Base-by-base conservation (phyloP, 352 stramenopile species). In the Pythium phragmiticola region DNA sequence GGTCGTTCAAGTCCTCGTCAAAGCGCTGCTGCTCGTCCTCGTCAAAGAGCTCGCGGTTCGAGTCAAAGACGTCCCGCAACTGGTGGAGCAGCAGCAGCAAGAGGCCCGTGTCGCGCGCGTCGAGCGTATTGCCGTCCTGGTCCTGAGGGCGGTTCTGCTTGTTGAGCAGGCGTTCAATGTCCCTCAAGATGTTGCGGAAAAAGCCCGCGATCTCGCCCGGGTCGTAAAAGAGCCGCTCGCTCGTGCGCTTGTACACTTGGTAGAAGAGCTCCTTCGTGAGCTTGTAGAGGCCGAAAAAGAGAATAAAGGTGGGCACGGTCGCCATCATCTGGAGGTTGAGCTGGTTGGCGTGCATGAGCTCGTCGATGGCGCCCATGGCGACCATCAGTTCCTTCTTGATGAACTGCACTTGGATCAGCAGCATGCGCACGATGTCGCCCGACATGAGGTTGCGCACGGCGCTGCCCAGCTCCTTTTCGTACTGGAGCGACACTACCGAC, bases 351-450 rank as follows among this genome's bases (percentile, higher is more conserved):
- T 92, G 81, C 85, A 94, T 94, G 60, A 94, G 73, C 63, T 92
- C 83, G 51, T 94, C 85, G 64, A 94, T 92, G 17, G 85, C 85
- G 23, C 84, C 83, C 85, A 94, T 94, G 17, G 85, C 85, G 21
- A 92, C 83, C 83, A 94, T 92, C 26, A 94, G 70, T 66, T 94
- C 85, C 56, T 94, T 94, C 69, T 94, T 94, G 76, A 94, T 94
- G 57, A 94, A 94, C 68, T 94, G 85, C 37, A 94, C 82, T 43
- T 94, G 85, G 57, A 94, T 94, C 33, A 94, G 72, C 57, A 94
- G 75, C 85, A 94, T 94, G 36, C 85, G 85, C 57, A 94, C 84
- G 45, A 94, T 92, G 50, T 94, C 85, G 17, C 85, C 85, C 23
- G 83, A 89, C 73, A 94, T 87, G 42, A 94, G 61, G 67, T 92